Evolutionary conservation across 2,329 filamentous ascomycete genomes (phyloP).

Genomic region (Neopestalotiopsis sp.): DNA sequence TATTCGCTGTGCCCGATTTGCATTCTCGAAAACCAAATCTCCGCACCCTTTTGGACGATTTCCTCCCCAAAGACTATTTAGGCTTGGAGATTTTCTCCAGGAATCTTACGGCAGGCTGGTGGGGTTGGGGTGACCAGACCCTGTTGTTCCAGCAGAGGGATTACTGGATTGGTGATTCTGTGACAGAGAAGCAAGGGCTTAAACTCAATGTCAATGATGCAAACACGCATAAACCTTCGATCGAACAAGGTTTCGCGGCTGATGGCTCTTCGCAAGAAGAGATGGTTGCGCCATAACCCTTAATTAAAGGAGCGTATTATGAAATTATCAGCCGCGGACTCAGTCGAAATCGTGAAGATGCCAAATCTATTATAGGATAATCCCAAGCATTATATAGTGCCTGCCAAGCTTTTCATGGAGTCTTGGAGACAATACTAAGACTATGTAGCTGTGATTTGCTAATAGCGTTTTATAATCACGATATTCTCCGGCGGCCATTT

Average conservation of each 20-base stretch:
- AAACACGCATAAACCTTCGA: neutral
- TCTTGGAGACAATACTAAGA: too few relatives aligned
- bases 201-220: neutral
- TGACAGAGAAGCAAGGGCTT: neutral
- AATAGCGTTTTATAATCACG: too few relatives aligned
- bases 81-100: constrained; percentile 81
- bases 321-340: too few relatives aligned
- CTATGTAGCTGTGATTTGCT: too few relatives aligned
- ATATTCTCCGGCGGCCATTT: too few relatives aligned
- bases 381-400: too few relatives aligned
- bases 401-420: too few relatives aligned
- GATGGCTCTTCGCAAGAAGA: neutral
- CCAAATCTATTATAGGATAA: too few relatives aligned
- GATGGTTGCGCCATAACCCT: neutral
- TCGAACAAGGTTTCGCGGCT: neutral
- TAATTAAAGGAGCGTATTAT: too few relatives aligned
- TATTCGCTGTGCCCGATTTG: constrained; percentile 74
- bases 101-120: constrained; percentile 77
- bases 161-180: constrained; percentile 47
- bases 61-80: constrained; percentile 55
- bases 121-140: constrained; percentile 78
- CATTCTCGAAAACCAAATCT: constrained; percentile 82
- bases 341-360: too few relatives aligned
- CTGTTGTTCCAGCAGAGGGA: constrained; percentile 69
- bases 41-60: constrained; percentile 60